Percentiles rank a stretch among this genome's conserved stretches.
Evolutionary conservation across 139 green algal genomes (phyloP).

Genomic region (Chlorella sp.): DNA sequence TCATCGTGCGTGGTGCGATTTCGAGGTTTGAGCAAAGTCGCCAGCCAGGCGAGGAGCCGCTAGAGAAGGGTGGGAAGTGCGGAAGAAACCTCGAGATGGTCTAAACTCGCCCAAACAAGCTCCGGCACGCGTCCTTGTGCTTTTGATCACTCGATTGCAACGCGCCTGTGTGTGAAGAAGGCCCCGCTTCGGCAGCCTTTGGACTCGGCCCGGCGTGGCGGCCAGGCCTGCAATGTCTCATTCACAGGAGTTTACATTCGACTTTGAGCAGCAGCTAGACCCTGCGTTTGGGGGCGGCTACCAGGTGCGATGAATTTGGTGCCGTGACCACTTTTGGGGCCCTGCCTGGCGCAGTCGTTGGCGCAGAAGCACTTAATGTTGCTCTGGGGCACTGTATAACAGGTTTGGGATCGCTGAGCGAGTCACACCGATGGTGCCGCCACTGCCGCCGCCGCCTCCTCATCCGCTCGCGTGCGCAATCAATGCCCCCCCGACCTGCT

Average conservation of each 20-base stretch:
- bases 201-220: neutral
- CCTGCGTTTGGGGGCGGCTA: neutral
- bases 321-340: no score
- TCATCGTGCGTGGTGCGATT: neutral
- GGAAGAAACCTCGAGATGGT: no score
- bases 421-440: neutral
- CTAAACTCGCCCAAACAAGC: no score
- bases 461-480: neutral
- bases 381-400: no score
- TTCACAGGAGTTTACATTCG: constrained; percentile 67
- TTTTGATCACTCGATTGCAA: no score
- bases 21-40: no score
- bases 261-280: constrained; percentile 70
- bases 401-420: no score
- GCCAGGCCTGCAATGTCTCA: neutral
- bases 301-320: constrained; percentile 23
- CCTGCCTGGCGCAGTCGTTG: no score
- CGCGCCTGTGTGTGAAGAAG: neutral
- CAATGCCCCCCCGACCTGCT: neutral
- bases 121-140: no score
- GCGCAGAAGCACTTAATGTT: no score
- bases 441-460: neutral
- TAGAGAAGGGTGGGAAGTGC: no score
- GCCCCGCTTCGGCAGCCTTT: neutral
- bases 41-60: no score